Percentiles rank a stretch among this genome's conserved stretches.
Evolutionary conservation across 1,284 basidiomycete species (phyloP).

Genomic region (Microbotryum silenes-acaulis): DNA sequence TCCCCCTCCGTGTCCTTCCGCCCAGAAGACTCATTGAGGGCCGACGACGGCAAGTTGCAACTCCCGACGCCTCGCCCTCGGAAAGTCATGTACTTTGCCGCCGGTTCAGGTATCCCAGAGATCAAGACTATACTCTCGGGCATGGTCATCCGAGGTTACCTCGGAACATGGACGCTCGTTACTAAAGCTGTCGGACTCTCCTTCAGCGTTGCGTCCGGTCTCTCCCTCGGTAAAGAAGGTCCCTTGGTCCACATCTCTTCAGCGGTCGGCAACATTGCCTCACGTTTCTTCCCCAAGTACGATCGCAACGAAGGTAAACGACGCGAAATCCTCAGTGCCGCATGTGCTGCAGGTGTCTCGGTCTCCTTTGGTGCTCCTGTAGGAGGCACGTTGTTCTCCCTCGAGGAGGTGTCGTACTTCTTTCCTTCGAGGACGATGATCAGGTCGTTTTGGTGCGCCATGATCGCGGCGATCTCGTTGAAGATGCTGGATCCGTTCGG

Average conservation of each 20-base stretch:
- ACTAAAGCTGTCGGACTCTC: conserved; percentile 87
- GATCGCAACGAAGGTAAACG: conserved; percentile 60
- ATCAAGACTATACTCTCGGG: conserved; percentile 94
- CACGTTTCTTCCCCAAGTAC: conserved; percentile 67
- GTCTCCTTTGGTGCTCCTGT: conserved; percentile 36
- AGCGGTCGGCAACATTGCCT: conserved; percentile 90
- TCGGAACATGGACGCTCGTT: conserved; percentile 70
- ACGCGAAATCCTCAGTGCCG: conserved; percentile 83
- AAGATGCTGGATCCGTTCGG: conserved; percentile 86
- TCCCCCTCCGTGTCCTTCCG: too few species aligned
- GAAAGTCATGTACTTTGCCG: conserved; percentile 78
- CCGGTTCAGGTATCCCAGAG: conserved; percentile 92
- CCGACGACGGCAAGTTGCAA: background rate
- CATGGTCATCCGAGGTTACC: conserved; percentile 95
- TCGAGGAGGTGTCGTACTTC: conserved; percentile 70
- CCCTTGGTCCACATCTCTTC: conserved; percentile 95
- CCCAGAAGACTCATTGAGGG: background rate
- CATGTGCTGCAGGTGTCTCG: conserved; percentile 56
- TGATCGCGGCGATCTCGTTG: conserved; percentile 73
- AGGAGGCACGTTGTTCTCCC: conserved; percentile 52
- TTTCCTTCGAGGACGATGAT: conserved; percentile 73
- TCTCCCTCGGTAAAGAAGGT: conserved; percentile 86
- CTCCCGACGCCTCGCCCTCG: conserved; percentile 41
- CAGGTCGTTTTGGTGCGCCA: conserved; percentile 82
- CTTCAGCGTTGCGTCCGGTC: conserved; percentile 80